A percentile compares a stretch with the other conserved stretches of the same genome.
Conservation (phyloP, 768 basidiomycete species). For the Suillus fuscotomentosus region DNA sequence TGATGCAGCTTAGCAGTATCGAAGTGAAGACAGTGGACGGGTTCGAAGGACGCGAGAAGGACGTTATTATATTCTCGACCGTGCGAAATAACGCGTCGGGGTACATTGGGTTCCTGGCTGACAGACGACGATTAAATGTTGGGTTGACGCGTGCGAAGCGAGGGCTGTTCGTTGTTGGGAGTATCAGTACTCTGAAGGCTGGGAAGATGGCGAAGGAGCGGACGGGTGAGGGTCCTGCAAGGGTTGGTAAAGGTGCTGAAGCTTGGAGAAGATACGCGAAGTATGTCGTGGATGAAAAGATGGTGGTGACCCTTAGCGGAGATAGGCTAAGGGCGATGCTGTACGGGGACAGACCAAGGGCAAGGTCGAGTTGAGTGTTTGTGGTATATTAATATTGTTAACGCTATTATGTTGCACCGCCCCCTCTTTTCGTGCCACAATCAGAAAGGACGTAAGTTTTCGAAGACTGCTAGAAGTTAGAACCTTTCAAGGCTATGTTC, state of each 20-base stretch:
- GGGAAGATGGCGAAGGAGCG: constrained; percentile 36
- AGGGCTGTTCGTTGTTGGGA: constrained; percentile 82
- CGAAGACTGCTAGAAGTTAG: not conserved
- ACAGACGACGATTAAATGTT: constrained; percentile 84
- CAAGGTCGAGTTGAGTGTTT: not conserved
- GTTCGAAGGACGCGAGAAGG: constrained; percentile 92
- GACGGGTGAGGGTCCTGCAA: constrained; percentile 13
- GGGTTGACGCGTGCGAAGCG: constrained; percentile 87
- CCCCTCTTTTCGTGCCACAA: no score
- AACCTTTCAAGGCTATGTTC: not conserved
- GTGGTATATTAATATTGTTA: no score
- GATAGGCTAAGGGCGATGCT: constrained; percentile 38
- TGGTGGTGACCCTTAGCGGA: constrained; percentile 51
- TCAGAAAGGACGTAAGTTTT: not conserved
- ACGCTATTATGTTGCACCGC: not conserved
- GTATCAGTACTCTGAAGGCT: constrained; percentile 57
- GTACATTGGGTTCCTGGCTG: constrained; percentile 86
- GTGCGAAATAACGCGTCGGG: constrained; percentile 80
- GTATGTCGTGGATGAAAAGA: constrained; percentile 48
- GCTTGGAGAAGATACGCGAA: constrained; percentile 64
- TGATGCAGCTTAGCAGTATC: constrained; percentile 60
- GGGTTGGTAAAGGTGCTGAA: constrained; percentile 42
- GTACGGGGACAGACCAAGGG: constrained; percentile 19
- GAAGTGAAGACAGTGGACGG: constrained; percentile 95
- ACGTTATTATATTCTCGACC: constrained; percentile 89